Conservation (phyloP, 352 stramenopile species). For the Saprolegnia parasitica region DNA sequence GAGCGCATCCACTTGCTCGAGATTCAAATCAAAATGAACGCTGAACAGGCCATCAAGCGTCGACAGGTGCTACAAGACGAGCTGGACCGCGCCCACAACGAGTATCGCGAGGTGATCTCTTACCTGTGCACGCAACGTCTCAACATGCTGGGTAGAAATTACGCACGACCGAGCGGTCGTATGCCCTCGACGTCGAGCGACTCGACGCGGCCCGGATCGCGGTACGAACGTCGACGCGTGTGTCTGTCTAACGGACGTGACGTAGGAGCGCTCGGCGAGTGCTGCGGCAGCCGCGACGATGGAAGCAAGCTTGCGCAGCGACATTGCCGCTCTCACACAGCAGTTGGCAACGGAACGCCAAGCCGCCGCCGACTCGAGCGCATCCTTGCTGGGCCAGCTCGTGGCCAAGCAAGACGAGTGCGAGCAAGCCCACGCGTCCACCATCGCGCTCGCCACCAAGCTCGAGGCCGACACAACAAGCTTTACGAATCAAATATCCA, state of each 20-base stretch:
- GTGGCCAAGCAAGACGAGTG: not conserved
- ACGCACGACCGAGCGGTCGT: not conserved
- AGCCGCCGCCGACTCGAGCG: not conserved
- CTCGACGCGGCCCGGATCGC: not conserved
- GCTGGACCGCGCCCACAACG: constrained; percentile 14
- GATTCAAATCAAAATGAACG: constrained; percentile 30
- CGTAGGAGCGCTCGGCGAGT: not conserved
- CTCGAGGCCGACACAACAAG: not conserved
- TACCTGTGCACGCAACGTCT: no score
- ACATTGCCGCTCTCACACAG: not conserved
- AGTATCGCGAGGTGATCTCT: constrained; percentile 9
- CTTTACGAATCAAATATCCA: not conserved
- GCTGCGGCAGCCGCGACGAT: not conserved
- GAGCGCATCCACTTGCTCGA: constrained; percentile 29
- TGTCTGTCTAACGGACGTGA: not conserved
- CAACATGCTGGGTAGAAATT: constrained; percentile 1
- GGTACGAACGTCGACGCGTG: not conserved
- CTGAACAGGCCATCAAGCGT: constrained; percentile 24
- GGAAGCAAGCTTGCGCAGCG: constrained; percentile 1
- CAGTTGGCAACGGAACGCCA: not conserved
- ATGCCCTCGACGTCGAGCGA: not conserved
- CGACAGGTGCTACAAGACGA: constrained; percentile 14
- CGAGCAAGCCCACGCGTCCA: not conserved
- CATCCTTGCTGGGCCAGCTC: not conserved
- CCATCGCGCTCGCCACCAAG: not conserved